Conservation (phyloP, 371 early-diverging fungal species). For the Rhizopus arrhizus region DNA sequence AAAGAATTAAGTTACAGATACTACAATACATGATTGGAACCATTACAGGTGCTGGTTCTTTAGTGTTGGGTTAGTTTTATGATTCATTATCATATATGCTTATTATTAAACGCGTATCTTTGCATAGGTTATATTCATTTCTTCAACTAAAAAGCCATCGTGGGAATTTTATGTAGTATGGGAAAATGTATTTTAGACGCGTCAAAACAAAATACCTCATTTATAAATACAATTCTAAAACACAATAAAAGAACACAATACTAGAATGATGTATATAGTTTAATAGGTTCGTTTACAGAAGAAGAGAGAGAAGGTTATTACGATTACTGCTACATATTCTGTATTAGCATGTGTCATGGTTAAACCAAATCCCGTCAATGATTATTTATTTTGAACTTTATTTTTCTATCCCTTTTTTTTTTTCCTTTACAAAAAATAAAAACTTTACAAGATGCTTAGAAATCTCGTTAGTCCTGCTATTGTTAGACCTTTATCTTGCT, state of each 20-base stretch:
- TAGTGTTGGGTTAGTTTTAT: conserved; percentile 62
- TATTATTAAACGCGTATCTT: background rate
- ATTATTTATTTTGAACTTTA: conserved; percentile 4
- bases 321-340: background rate
- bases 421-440: conserved; percentile 5
- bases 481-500: conserved; percentile 43
- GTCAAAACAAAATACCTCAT: background rate
- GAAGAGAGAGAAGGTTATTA: background rate
- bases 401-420: background rate
- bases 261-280: too few species aligned
- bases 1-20: conserved; percentile 87
- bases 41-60: conserved; percentile 82
- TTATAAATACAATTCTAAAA: background rate
- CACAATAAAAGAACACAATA: background rate
- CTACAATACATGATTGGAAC: conserved; percentile 84
- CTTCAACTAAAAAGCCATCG: conserved; percentile 21
- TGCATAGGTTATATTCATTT: conserved; percentile 27
- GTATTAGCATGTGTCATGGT: too few species aligned
- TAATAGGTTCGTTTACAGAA: too few species aligned
- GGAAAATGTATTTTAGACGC: background rate
- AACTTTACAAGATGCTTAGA: conserved; percentile 39
- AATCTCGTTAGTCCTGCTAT: conserved; percentile 43
- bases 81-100: background rate
- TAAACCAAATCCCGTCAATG: conserved; percentile 24
- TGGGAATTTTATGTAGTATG: conserved; percentile 14